phyloP scores from a whole-genome alignment of 495 filamentous ascomycete species.

The Pseudomonodictys pantanalensis region DNA sequence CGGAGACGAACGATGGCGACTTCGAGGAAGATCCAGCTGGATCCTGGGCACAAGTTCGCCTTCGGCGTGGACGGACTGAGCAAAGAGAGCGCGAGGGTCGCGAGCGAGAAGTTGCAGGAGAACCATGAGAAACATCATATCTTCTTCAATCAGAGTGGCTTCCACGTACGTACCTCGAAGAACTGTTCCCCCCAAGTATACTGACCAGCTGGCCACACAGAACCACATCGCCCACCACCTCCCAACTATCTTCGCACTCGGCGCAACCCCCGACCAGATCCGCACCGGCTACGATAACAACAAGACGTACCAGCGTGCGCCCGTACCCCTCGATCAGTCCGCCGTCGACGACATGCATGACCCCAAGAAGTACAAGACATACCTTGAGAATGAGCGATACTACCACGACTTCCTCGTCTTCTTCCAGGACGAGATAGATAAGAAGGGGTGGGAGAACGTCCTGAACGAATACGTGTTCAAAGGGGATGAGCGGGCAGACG shows the following conservation, averaged over 20 bases:
- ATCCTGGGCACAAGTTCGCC: slow-evolving; percentile 55
- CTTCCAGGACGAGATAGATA: slow-evolving; percentile 68
- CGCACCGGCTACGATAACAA: slow-evolving; percentile 58
- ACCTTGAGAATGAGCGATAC: slow-evolving; percentile 51
- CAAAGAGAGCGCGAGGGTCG: slow-evolving; percentile 56
- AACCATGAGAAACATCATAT: slow-evolving; percentile 75
- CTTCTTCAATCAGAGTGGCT: slow-evolving; percentile 68
- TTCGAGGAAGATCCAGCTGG: slow-evolving; percentile 58
- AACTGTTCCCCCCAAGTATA: background rate
- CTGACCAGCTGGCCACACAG: slow-evolving; percentile 2
- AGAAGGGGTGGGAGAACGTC: slow-evolving; percentile 55
- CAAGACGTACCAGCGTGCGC: slow-evolving; percentile 58
- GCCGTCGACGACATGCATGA: slow-evolving; percentile 54
- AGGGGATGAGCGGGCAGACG: slow-evolving; percentile 57
- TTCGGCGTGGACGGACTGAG: slow-evolving; percentile 52
- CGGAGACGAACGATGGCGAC: slow-evolving; percentile 58
- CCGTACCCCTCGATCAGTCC: slow-evolving; percentile 41
- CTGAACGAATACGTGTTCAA: slow-evolving; percentile 65
- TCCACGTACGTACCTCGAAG: slow-evolving; percentile 45
- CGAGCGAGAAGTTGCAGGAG: slow-evolving; percentile 65
- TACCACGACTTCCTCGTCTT: slow-evolving; percentile 70
- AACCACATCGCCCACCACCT: slow-evolving; percentile 72
- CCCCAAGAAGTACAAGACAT: slow-evolving; percentile 50
- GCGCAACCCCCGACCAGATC: slow-evolving; percentile 58
- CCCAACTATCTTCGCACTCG: slow-evolving; percentile 72